Evolutionary conservation across 108 stramenopile species (phyloP).

Genomic region (Phaeodactylum tricornutum): DNA sequence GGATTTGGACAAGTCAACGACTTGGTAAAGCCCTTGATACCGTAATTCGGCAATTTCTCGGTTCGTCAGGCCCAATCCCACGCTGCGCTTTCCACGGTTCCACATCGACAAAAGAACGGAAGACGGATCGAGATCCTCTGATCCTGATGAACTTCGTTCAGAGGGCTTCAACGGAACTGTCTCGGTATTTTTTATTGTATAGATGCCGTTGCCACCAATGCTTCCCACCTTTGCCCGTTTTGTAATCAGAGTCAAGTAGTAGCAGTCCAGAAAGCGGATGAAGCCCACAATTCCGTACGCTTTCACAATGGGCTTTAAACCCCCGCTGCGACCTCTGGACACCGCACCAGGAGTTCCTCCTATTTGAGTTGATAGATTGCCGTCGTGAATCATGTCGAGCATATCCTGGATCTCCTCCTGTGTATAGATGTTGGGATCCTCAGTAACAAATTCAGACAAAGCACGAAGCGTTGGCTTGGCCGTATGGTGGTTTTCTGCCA

Average conservation of each 20-base stretch:
- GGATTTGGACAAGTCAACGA: constrained; percentile 92
- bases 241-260: constrained; percentile 95
- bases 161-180: constrained; percentile 83
- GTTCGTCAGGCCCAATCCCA: constrained; percentile 69
- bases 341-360: constrained; percentile 6
- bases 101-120: constrained; percentile 79
- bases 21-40: constrained; percentile 92
- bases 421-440: constrained; percentile 75
- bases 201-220: constrained; percentile 91
- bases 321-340: constrained; percentile 20
- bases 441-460: constrained; percentile 57
- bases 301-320: constrained; percentile 74
- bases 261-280: constrained; percentile 93
- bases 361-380: constrained; percentile 29
- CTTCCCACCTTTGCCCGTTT: constrained; percentile 90
- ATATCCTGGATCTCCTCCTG: constrained; percentile 73
- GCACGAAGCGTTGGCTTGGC: constrained; percentile 50
- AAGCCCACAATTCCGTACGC: constrained; percentile 89
- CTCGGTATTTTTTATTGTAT: constrained; percentile 89
- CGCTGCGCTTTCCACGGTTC: constrained; percentile 83
- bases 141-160: constrained; percentile 21
- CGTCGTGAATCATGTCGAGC: constrained; percentile 84
- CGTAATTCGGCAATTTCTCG: constrained; percentile 85
- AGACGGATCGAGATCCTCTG: constrained; percentile 53
- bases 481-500: constrained; percentile 18